Percentiles rank a stretch among this genome's conserved stretches.
Conservation (phyloP, 1,284 basidiomycete species). For the Ustilago cynodontis region DNA sequence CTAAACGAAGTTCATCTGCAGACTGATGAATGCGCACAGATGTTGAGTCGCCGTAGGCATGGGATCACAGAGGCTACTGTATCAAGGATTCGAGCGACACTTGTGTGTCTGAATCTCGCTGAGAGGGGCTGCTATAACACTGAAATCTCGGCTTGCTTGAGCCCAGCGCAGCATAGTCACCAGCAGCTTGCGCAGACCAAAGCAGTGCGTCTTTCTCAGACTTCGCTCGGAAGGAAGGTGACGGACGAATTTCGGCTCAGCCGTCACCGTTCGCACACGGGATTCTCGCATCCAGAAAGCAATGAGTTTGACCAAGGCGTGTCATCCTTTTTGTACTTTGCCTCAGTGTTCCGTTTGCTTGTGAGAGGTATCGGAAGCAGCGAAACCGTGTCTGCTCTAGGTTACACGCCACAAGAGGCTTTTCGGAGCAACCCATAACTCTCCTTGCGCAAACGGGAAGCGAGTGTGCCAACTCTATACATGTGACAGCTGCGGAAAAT, state of each 20-base stretch:
- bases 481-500: not conserved
- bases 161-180: not conserved
- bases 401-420: slow-evolving; percentile 4
- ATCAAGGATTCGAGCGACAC: too few species aligned
- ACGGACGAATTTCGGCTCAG: too few species aligned
- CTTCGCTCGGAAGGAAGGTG: too few species aligned
- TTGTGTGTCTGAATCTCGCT: too few species aligned
- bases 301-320: too few species aligned
- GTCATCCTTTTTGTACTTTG: too few species aligned
- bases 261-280: too few species aligned
- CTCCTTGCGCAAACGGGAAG: slow-evolving; percentile 8
- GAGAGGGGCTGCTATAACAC: not conserved
- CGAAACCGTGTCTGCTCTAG: not conserved
- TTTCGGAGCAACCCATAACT: not conserved
- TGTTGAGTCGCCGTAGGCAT: not conserved
- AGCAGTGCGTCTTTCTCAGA: too few species aligned
- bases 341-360: not conserved
- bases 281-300: too few species aligned
- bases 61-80: too few species aligned
- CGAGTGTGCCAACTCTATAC: not conserved
- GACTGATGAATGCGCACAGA: slow-evolving; percentile 4
- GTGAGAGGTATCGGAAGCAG: not conserved
- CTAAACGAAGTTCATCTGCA: not conserved
- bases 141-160: not conserved
- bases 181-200: not conserved